Evolutionary conservation across 805 yeast genomes (phyloP).

Genomic region (Metschnikowia colocasiae): DNA sequence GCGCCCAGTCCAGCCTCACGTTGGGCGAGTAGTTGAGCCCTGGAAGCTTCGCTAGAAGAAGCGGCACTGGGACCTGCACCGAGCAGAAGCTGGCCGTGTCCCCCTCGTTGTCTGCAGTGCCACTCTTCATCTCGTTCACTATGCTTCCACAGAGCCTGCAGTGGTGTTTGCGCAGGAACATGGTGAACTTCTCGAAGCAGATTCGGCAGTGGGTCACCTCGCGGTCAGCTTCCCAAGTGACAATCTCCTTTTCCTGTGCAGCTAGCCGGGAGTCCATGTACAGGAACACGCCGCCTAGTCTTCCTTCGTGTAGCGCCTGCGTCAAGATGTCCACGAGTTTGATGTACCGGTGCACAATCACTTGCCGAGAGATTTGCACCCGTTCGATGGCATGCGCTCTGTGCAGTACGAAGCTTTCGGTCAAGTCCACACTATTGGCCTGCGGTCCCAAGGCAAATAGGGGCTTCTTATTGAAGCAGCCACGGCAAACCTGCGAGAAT

Average conservation of each 20-base stretch:
- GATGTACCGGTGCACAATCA: slow-evolving; percentile 56
- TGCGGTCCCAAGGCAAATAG: slow-evolving; percentile 50
- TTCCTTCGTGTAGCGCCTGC: neutral
- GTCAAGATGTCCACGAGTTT: slow-evolving; percentile 37
- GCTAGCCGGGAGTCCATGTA: neutral
- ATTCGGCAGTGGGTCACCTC: slow-evolving; percentile 54
- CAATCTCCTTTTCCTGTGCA: slow-evolving; percentile 22
- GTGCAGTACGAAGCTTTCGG: slow-evolving; percentile 35
- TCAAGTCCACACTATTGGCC: slow-evolving; percentile 38
- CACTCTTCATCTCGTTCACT: slow-evolving; percentile 61
- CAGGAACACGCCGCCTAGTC: slow-evolving; percentile 4
- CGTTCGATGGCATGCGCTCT: slow-evolving; percentile 48
- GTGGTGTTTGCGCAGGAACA: slow-evolving; percentile 74
- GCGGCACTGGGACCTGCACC: slow-evolving; percentile 55
- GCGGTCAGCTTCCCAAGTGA: slow-evolving; percentile 54
- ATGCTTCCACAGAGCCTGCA: slow-evolving; percentile 84
- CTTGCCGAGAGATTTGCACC: slow-evolving; percentile 49
- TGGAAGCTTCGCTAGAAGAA: slow-evolving; percentile 37
- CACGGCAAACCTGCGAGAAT: slow-evolving; percentile 68
- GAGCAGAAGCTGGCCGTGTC: slow-evolving; percentile 51
- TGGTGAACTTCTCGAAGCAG: slow-evolving; percentile 56
- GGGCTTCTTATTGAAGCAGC: slow-evolving; percentile 55
- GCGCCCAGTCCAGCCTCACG: slow-evolving; percentile 19
- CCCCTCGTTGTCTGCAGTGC: slow-evolving; percentile 28
- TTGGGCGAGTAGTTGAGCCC: slow-evolving; percentile 31